Percentiles rank a stretch among this genome's conserved stretches.
Evolutionary conservation across 345 rosid species (phyloP).

Genomic region (Eutrema heterophyllum): DNA sequence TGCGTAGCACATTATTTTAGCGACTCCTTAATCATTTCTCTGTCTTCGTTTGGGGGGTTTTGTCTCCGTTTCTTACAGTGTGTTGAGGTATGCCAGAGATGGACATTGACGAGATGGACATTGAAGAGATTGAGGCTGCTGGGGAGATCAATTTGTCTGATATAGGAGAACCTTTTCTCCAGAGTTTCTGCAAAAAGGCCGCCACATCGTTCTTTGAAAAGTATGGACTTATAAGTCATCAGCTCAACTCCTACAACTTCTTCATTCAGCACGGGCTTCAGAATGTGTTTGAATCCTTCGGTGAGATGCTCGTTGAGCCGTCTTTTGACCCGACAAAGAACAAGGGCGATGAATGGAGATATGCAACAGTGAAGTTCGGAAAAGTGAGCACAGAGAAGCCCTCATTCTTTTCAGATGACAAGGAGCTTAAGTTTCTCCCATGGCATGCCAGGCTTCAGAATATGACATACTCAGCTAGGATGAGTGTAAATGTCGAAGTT

Average conservation of each 20-base stretch:
- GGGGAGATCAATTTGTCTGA: conserved; percentile 30
- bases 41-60: neutral
- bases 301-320: conserved; percentile 59
- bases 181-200: conserved; percentile 55
- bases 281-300: conserved; percentile 56
- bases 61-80: neutral
- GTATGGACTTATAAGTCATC: conserved; percentile 77
- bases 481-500: conserved; percentile 56
- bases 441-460: conserved; percentile 88
- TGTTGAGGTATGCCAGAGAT: neutral
- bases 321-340: conserved; percentile 63
- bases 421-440: conserved; percentile 48
- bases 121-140: conserved; percentile 27
- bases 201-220: conserved; percentile 52
- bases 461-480: conserved; percentile 73
- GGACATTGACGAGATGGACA: neutral
- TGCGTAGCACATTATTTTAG: neutral
- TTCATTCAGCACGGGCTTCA: conserved; percentile 60
- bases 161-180: conserved; percentile 45
- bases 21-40: neutral
- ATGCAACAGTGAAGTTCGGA: conserved; percentile 49
- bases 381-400: conserved; percentile 36
- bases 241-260: conserved; percentile 69
- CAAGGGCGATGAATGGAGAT: conserved; percentile 52
- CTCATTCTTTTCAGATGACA: conserved; percentile 34